Conservation (phyloP, 192 early-diverging fungal genomes). For the Geosiphon pyriformis region DNA sequence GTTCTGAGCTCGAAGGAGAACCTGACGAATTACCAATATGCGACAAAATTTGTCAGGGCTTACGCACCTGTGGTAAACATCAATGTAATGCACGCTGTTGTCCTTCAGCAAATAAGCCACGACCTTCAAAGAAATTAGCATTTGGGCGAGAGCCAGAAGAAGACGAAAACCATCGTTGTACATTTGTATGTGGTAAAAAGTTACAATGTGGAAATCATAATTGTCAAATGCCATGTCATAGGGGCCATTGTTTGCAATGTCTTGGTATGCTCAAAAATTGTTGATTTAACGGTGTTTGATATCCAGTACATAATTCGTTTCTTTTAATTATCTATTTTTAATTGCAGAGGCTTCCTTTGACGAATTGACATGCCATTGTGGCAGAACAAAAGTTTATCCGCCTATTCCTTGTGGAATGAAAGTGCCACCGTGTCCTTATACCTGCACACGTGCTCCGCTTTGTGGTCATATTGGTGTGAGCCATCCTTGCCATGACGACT, state of each 20-base stretch:
- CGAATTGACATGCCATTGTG: constrained; percentile 83
- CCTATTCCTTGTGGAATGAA: constrained; percentile 82
- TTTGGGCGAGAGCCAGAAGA: constrained; percentile 26
- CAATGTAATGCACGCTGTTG: constrained; percentile 63
- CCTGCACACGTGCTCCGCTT: constrained; percentile 60
- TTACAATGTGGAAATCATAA: constrained; percentile 78
- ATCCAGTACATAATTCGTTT: too few relatives aligned
- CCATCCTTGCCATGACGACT: constrained; percentile 85
- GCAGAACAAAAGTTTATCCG: constrained; percentile 69
- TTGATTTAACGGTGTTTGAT: too few relatives aligned
- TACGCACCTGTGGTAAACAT: constrained; percentile 68
- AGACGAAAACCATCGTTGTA: constrained; percentile 56
- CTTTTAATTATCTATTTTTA: constrained; percentile 1
- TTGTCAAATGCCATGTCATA: constrained; percentile 76
- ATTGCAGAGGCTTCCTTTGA: constrained; percentile 74
- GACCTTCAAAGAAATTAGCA: constrained; percentile 19
- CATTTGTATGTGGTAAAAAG: constrained; percentile 61
- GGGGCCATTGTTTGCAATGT: constrained; percentile 71
- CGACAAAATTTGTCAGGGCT: constrained; percentile 54
- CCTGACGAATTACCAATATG: constrained; percentile 50
- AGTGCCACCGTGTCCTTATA: constrained; percentile 66
- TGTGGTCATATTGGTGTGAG: constrained; percentile 75
- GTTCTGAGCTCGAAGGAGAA: constrained; percentile 37
- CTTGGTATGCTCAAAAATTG: too few relatives aligned
- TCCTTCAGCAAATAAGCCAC: constrained; percentile 37